Percentiles rank a stretch among this genome's conserved stretches.
These are phyloP conservation scores for Closterium sp. DNA, from an alignment of 139 green algal genomes.

Conservation along the genomic window DNA sequence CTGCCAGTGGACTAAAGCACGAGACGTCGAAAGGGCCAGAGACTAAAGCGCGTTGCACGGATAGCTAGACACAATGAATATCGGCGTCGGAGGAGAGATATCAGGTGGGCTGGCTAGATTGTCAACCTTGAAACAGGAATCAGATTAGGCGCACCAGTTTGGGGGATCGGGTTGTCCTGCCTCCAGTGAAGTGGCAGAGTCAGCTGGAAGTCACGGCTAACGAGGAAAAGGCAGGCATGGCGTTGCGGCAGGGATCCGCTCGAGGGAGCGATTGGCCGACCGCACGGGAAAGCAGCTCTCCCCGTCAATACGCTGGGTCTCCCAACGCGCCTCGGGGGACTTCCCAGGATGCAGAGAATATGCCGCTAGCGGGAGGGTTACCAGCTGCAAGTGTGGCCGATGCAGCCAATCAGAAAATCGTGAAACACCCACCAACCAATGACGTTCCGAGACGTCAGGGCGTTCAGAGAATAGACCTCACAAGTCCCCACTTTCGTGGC, in stretches of 20 bases:
- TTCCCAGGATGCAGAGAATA: background rate
- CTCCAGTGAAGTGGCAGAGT: too few species aligned
- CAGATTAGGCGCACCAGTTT: too few species aligned
- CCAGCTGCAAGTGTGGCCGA: background rate
- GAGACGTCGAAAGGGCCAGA: too few species aligned
- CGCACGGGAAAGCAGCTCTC: background rate
- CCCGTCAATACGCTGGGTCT: background rate
- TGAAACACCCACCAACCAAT: background rate
- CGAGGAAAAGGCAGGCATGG: too few species aligned
- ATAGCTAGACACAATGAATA: too few species aligned
- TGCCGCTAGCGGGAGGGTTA: background rate
- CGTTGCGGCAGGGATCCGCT: too few species aligned
- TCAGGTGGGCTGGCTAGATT: too few species aligned
- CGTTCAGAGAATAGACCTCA: background rate
- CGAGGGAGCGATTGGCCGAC: background rate
- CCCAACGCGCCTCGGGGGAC: background rate
- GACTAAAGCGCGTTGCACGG: too few species aligned
- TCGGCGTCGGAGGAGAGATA: too few species aligned
- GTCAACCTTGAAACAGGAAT: too few species aligned
- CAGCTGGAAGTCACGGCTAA: too few species aligned
- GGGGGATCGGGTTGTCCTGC: too few species aligned
- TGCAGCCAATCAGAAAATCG: background rate
- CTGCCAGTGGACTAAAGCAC: background rate
- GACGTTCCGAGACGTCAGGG: background rate
- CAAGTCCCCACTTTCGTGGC: background rate